Base-by-base conservation (phyloP, 441 rosid species). In the Sinapis alba region DNA sequence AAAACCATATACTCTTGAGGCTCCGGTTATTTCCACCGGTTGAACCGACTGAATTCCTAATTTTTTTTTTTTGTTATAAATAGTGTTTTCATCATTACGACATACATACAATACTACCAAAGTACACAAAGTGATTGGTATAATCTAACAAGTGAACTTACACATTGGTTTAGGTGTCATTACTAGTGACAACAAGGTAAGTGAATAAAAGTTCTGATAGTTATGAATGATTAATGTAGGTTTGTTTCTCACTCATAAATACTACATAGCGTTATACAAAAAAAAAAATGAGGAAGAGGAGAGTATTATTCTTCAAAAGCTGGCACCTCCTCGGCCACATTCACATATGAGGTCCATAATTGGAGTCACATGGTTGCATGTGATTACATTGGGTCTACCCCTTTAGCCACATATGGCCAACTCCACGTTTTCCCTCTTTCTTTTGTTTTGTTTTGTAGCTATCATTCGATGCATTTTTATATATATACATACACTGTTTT, bases 281-380 rank as follows among this genome's bases (percentile, higher is more conserved):
- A 18, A 53, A 16, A 50, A 45, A 15, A n/a, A 54, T 12, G n/a
- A 21, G 3, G 8, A 19, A 34, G 12, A 21, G 2, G 10, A 56
- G 60, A 50, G 12, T 50, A 76, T 60, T 30, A 60, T 19, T 30
- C 51, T 62, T n/a, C 1, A 64, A 76, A 64, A 56, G 24, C 15
- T 76, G 80, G 76, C 80, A 65, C 10, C 57, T 45, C 72, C 47
- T 71, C 57, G 72, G 62, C 68, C 80, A 71, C 76, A 77, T 45
- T 71, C 45, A 71, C 56, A 71, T 77, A 71, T 77, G 80, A 77
- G 80, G 80, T 71, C 66, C 36, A 77, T 77, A 77, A 77, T 77
- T 71, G 68, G 64, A 77, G 77, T 77, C 80, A 77, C 80, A 77
- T 77, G 77, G 69, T 77, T 77, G 80, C 80, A 77, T 77, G 80